Evolutionary conservation across 2,329 filamentous ascomycete species (phyloP), one percentile per base, ranked within the genome.

Genomic region (Geosmithia flava): DNA sequence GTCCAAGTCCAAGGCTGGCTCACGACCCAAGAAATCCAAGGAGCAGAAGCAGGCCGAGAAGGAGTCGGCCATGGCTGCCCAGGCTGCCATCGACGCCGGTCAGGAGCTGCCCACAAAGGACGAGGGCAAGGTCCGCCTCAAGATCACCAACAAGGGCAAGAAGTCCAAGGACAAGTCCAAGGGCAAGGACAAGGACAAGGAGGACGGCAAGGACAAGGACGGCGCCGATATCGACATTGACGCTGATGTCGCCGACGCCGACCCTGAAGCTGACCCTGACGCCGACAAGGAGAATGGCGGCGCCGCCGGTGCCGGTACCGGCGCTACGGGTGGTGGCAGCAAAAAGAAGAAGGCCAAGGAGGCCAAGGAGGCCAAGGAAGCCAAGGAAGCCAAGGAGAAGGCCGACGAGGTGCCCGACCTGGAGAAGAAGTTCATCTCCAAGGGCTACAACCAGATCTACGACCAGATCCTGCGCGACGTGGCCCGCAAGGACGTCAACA

Each of bases 401-500:
- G 64, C 64, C 42, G 73, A 74, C 49, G 70, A 75, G 27, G 64
- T 68, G 8, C 68, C 71, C 39, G 74, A 77, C 3, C 72, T 78
- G 20, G 76, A 82, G 51, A 75, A 79, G 51, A 76, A 76, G 51
- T 93, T 87, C 65, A 83, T 87, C 55, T 93, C 89, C 46, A 95
- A 95, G 62, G 89, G 87, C 17, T 98, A 94, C 69, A 89, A 94
- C 59, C 90, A 95, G 64, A 91, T 98, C 50, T 96, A 96, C 64
- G 90, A 95, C 59, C 89, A 96, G 64, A 97, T 97, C 54, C 94
- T 88, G 83, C 85, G 91, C 54, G 93, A 98, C 59, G 81, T 98
- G 57, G 87, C 91, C 2, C 82, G 88, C 51, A 95, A 95, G 62
- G 89, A 95, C 62, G 85, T 96, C 51, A 87, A 85, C 59, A 97